Evolutionary conservation across 2,329 filamentous ascomycete species (phyloP).

Genomic region (Fusarium virguliforme): DNA sequence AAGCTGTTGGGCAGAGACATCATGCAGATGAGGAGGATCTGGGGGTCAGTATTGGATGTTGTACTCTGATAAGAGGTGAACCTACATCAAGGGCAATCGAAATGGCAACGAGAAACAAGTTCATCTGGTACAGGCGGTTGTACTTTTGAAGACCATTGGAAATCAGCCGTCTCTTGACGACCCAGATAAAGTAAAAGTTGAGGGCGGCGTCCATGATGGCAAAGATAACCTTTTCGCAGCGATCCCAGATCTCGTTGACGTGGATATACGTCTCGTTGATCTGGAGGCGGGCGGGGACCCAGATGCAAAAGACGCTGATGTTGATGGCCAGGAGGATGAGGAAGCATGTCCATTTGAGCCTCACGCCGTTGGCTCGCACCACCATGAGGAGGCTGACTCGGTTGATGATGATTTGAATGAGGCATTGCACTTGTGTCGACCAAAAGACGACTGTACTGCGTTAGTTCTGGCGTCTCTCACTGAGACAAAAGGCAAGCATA

Average conservation of each 20-base stretch:
- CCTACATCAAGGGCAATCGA: conserved; percentile 50
- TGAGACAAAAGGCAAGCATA: conserved; percentile 25
- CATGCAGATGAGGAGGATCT: conserved; percentile 46
- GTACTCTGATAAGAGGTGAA: not conserved
- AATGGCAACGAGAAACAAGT: conserved; percentile 48
- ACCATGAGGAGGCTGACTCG: conserved; percentile 64
- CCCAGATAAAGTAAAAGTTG: conserved; percentile 63
- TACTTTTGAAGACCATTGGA: conserved; percentile 66
- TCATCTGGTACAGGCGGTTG: conserved; percentile 60
- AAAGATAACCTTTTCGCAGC: conserved; percentile 65
- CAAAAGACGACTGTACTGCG: conserved; percentile 49
- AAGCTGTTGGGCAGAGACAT: conserved; percentile 47
- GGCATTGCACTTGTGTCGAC: conserved; percentile 59
- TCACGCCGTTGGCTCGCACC: conserved; percentile 51
- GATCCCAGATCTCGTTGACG: conserved; percentile 66
- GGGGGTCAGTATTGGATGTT: conserved; percentile 1
- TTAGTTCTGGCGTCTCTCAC: conserved; percentile 5
- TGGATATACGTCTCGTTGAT: conserved; percentile 57
- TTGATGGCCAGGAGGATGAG: conserved; percentile 62
- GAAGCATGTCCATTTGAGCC: conserved; percentile 62
- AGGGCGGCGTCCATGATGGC: conserved; percentile 63
- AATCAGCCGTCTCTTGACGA: conserved; percentile 63
- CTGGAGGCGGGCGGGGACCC: conserved; percentile 65
- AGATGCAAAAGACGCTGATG: conserved; percentile 65
- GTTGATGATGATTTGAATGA: conserved; percentile 69